A percentile compares a stretch with the other conserved stretches of the same genome.
phyloP scores from a whole-genome alignment of 208 protist genomes.

The Acanthamoeba lenticulata region DNA sequence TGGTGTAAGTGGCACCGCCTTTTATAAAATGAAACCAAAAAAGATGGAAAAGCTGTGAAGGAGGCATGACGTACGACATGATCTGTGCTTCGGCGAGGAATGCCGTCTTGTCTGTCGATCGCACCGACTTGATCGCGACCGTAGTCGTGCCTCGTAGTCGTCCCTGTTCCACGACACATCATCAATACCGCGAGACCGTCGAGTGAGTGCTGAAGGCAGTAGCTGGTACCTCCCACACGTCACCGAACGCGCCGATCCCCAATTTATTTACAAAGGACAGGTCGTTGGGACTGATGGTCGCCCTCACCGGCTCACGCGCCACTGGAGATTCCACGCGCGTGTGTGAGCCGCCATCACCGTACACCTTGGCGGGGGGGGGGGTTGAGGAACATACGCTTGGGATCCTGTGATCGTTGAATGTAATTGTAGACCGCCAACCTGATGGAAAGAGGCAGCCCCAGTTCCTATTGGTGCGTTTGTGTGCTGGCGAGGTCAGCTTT shows the following conservation, averaged over 20 bases:
- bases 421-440: constrained; percentile 52
- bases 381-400: not conserved
- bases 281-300: constrained; percentile 48
- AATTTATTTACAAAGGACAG: constrained; percentile 65
- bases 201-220: not conserved
- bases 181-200: not conserved
- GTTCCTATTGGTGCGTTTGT: not conserved
- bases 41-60: not conserved
- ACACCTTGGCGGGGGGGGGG: not conserved
- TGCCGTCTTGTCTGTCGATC: not conserved
- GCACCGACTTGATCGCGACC: constrained; percentile 60
- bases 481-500: no score
- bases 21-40: not conserved
- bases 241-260: constrained; percentile 56
- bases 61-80: constrained; percentile 47
- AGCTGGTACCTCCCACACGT: constrained; percentile 65
- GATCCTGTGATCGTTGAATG: not conserved
- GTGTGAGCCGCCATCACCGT: not conserved
- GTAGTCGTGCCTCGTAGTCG: constrained; percentile 42
- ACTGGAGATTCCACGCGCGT: not conserved
- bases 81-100: constrained; percentile 54
- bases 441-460: constrained; percentile 12
- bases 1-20: no score
- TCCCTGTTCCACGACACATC: not conserved
- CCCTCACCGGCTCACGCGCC: not conserved